phyloP scores from a whole-genome alignment of 345 rosid genomes.

The Lenwebbia sp. region DNA sequence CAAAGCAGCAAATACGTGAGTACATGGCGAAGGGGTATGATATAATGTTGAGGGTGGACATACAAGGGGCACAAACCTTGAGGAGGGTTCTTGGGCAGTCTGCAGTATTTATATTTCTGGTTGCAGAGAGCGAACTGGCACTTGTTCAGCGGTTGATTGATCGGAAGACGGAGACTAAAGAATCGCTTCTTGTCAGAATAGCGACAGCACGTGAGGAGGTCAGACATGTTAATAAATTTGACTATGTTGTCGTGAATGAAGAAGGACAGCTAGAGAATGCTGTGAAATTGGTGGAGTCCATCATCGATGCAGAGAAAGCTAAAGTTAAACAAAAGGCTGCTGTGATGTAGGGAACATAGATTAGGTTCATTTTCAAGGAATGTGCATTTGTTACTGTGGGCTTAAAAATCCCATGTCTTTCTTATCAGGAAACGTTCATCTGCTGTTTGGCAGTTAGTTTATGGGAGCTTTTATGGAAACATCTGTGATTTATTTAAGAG shows the following conservation, averaged over 20 bases:
- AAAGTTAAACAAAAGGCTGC: conserved; percentile 59
- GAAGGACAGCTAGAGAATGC: conserved; percentile 72
- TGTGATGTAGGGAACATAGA: conserved; percentile 24
- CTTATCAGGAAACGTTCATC: not conserved
- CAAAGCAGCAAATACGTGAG: conserved; percentile 74
- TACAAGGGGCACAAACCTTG: conserved; percentile 77
- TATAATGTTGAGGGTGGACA: conserved; percentile 77
- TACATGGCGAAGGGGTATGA: conserved; percentile 62
- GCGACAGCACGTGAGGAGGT: conserved; percentile 84
- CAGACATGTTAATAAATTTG: conserved; percentile 50
- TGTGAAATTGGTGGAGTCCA: conserved; percentile 49
- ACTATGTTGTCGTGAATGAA: conserved; percentile 78
- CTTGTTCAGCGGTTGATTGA: conserved; percentile 79
- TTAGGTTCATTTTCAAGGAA: not conserved
- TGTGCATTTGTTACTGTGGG: not conserved
- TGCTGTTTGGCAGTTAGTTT: not conserved
- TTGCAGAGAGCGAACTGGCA: conserved; percentile 74
- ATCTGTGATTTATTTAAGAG: not conserved
- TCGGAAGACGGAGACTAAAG: conserved; percentile 73
- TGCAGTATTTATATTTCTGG: conserved; percentile 69
- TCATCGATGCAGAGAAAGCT: conserved; percentile 92
- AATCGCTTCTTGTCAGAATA: conserved; percentile 68
- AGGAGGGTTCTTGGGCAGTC: conserved; percentile 60
- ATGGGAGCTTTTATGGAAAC: not conserved
- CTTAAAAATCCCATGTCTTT: not conserved